phyloP scores from a whole-genome alignment of 78 protist genomes.

The Speleostelium caveatum region DNA sequence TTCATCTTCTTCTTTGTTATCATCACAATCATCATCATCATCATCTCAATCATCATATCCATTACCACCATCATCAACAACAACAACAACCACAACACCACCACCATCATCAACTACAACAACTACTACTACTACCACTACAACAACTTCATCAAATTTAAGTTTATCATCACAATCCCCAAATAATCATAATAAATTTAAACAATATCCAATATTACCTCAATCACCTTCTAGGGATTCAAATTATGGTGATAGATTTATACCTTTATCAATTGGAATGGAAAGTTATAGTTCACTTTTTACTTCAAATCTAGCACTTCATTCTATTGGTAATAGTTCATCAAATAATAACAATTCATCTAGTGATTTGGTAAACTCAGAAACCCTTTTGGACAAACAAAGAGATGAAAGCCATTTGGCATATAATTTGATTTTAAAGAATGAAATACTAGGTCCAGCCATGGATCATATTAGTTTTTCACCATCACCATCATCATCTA shows the following conservation, averaged over 20 bases:
- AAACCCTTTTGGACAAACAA: not conserved
- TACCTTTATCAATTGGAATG: constrained; percentile 11
- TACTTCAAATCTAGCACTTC: not conserved
- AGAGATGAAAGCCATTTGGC: constrained; percentile 42
- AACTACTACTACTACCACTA: not conserved
- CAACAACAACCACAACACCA: not conserved
- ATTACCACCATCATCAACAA: not conserved
- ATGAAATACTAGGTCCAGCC: constrained; percentile 34
- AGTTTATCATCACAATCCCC: not conserved
- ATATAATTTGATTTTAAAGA: constrained; percentile 51
- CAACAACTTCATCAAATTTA: not conserved
- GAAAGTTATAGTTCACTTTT: not conserved
- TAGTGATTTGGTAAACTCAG: not conserved
- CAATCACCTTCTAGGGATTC: not conserved
- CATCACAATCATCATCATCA: not conserved
- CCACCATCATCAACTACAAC: not conserved
- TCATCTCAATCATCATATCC: not conserved
- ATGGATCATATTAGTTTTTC: not conserved
- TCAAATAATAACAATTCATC: not conserved
- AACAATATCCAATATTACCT: not conserved
- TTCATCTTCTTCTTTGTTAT: too few relatives aligned
- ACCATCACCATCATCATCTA: not conserved
- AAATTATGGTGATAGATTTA: constrained; percentile 63
- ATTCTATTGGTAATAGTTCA: not conserved
- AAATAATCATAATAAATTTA: not conserved